Evolutionary conservation across 306 rosid species (phyloP).

Genomic region (Cicer judaicum): DNA sequence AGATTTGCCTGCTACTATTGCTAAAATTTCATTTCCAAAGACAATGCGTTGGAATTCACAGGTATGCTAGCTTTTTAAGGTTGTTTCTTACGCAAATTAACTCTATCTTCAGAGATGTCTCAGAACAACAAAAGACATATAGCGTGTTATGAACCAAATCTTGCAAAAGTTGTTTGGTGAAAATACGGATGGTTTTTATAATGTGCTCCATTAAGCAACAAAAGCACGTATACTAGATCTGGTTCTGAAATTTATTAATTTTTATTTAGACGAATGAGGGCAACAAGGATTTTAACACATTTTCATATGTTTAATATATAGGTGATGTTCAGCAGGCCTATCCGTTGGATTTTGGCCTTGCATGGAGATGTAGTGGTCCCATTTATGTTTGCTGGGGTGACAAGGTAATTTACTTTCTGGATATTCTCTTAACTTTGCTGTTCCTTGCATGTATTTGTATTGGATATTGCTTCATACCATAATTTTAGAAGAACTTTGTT

Average conservation of each 20-base stretch:
- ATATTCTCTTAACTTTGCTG: constrained; percentile 7
- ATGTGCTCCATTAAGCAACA: constrained; percentile 19
- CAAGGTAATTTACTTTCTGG: constrained; percentile 58
- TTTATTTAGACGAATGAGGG: constrained; percentile 24
- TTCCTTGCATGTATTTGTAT: not conserved
- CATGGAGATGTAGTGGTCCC: constrained; percentile 86
- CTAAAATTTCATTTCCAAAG: constrained; percentile 86
- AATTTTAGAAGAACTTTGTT: not conserved
- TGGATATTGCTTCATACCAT: constrained; percentile 6
- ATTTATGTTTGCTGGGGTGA: constrained; percentile 78
- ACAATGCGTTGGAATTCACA: constrained; percentile 98
- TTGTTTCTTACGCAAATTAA: constrained; percentile 5
- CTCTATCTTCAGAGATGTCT: constrained; percentile 14
- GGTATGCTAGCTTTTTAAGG: constrained; percentile 53
- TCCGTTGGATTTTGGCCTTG: constrained; percentile 94
- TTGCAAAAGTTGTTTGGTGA: constrained; percentile 4
- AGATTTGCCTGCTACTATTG: constrained; percentile 73
- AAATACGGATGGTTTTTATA: not conserved
- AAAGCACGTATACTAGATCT: not conserved
- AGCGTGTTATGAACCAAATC: constrained; percentile 9
- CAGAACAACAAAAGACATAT: constrained; percentile 1
- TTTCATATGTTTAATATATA: constrained; percentile 47
- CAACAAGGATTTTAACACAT: constrained; percentile 33
- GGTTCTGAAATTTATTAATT: not conserved
- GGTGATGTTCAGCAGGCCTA: constrained; percentile 93